These are phyloP conservation scores for Luffa aegyptiaca DNA, from an alignment of 306 rosid genomes.

Conservation along the genomic window DNA sequence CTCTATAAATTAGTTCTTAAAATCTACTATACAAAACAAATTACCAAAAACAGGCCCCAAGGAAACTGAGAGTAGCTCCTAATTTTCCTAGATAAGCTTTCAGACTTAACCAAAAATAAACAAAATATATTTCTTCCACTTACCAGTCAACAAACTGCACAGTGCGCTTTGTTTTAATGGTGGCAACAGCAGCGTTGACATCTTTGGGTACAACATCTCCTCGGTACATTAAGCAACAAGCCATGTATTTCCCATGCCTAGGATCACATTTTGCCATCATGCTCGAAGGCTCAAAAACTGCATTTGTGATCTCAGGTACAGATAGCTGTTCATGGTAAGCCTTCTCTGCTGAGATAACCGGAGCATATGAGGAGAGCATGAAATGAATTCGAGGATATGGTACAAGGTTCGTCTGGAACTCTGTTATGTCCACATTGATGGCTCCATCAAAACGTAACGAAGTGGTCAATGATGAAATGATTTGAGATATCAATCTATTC, in stretches of 20 bases:
- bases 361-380: slow-evolving; percentile 95
- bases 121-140: neutral
- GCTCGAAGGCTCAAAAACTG: slow-evolving; percentile 93
- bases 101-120: neutral
- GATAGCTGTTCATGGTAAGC: slow-evolving; percentile 96
- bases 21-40: neutral
- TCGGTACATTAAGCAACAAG: slow-evolving; percentile 95
- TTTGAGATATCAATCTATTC: slow-evolving; percentile 90
- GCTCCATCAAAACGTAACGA: slow-evolving; percentile 98
- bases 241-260: slow-evolving; percentile 99
- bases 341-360: slow-evolving; percentile 96
- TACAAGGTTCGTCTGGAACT: slow-evolving; percentile 96
- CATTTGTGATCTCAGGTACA: slow-evolving; percentile 92
- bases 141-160: slow-evolving; percentile 99
- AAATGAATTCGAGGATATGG: slow-evolving; percentile 96
- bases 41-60: neutral
- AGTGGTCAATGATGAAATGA: slow-evolving; percentile 86
- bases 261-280: slow-evolving; percentile 99
- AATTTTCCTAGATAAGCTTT: neutral
- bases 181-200: slow-evolving; percentile 89
- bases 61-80: neutral
- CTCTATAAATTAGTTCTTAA: neutral
- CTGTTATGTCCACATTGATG: slow-evolving; percentile 86
- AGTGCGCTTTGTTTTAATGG: slow-evolving; percentile 91
- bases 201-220: slow-evolving; percentile 99